Percentiles rank a stretch among this genome's conserved stretches.
Conservation (phyloP, 176 grass and related monocot genomes). For the Eleusine indica region DNA sequence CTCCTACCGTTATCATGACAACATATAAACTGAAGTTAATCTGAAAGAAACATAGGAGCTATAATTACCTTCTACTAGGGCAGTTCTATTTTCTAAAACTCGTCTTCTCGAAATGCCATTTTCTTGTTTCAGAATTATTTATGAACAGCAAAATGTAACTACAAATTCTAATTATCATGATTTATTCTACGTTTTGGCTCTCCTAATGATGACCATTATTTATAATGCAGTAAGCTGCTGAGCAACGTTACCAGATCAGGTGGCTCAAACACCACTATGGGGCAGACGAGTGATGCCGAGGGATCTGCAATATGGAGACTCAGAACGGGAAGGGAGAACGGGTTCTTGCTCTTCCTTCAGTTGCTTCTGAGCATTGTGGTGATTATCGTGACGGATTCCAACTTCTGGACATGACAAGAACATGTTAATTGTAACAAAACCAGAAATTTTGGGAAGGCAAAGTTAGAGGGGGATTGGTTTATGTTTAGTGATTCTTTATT, state of each 20-base stretch:
- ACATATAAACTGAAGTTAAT: neutral
- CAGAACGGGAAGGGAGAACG: conserved; percentile 48
- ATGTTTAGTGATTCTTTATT: conserved; percentile 61
- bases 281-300: conserved; percentile 43
- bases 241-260: conserved; percentile 47
- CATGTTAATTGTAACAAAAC: conserved; percentile 30
- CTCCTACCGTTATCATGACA: conserved; percentile 14
- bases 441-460: conserved; percentile 39
- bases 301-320: conserved; percentile 52
- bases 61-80: neutral
- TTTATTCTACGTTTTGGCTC: neutral
- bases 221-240: conserved; percentile 56
- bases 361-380: conserved; percentile 49
- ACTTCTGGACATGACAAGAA: conserved; percentile 64
- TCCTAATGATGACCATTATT: conserved; percentile 4
- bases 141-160: neutral
- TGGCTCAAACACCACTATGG: conserved; percentile 29
- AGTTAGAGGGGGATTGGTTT: conserved; percentile 16
- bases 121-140: neutral
- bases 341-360: conserved; percentile 37
- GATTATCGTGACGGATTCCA: conserved; percentile 44
- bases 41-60: neutral
- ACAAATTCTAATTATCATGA: neutral
- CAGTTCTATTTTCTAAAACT: no score
- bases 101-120: neutral